Conservation (phyloP, 2,329 filamentous ascomycete genomes). For the Anthostomella pinea region DNA sequence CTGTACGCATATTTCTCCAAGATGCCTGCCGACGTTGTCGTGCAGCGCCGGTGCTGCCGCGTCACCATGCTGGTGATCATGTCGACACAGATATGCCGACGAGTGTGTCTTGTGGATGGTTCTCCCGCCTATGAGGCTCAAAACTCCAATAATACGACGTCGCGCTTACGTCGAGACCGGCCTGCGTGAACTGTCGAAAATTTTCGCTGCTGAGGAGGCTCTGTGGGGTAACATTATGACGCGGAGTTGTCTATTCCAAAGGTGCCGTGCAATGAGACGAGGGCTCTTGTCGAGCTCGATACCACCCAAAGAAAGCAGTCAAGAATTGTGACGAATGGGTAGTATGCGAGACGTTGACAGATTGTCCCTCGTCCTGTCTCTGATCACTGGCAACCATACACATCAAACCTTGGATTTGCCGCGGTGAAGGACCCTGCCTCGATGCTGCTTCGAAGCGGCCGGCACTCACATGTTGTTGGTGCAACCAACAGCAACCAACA, state of each 20-base stretch:
- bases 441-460: too few relatives aligned
- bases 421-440: too few relatives aligned
- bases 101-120: too few relatives aligned
- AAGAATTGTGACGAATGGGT: not conserved
- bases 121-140: slow-evolving; percentile 1
- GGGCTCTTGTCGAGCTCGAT: not conserved
- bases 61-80: too few relatives aligned
- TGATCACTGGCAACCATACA: not conserved
- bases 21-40: too few relatives aligned
- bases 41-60: too few relatives aligned
- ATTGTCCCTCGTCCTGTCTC: not conserved
- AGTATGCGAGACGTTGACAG: not conserved
- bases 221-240: not conserved
- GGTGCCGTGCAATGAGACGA: not conserved
- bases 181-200: not conserved
- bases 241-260: not conserved
- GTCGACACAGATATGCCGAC: too few relatives aligned
- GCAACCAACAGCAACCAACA: too few relatives aligned
- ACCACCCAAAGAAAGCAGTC: not conserved
- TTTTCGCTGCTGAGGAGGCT: not conserved
- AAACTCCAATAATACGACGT: not conserved
- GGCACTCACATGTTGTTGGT: too few relatives aligned
- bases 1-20: too few relatives aligned
- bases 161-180: not conserved
- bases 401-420: too few relatives aligned